phyloP scores from a whole-genome alignment of 1,284 basidiomycete species.

The Pterulicium gracile region DNA sequence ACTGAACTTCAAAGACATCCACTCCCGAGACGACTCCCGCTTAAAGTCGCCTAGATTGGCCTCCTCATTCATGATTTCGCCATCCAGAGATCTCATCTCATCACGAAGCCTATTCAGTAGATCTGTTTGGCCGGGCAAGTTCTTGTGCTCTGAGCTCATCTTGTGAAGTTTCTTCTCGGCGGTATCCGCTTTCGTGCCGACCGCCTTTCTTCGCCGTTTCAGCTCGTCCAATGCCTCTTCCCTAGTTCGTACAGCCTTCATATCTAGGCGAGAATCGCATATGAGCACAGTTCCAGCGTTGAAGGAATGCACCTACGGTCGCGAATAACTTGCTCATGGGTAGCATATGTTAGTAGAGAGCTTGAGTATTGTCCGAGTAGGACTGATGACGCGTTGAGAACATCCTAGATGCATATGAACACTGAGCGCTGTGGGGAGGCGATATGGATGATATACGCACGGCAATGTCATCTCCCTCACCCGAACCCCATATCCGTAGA shows the following conservation, averaged over 20 bases:
- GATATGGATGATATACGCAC: slow-evolving; percentile 28
- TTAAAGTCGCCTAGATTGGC: slow-evolving; percentile 81
- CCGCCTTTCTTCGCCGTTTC: slow-evolving; percentile 55
- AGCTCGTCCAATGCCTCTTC: slow-evolving; percentile 81
- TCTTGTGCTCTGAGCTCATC: slow-evolving; percentile 90
- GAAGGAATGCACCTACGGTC: slow-evolving; percentile 22
- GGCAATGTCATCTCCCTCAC: slow-evolving; percentile 82
- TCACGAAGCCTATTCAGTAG: slow-evolving; percentile 62
- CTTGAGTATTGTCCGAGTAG: slow-evolving; percentile 63
- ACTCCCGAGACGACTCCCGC: slow-evolving; percentile 55
- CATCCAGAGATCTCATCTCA: slow-evolving; percentile 73
- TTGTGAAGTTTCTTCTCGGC: slow-evolving; percentile 86
- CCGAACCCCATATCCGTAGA: slow-evolving; percentile 67
- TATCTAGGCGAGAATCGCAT: slow-evolving; percentile 20
- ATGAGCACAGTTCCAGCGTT: background rate
- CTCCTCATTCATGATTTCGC: slow-evolving; percentile 80
- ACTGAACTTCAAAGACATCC: slow-evolving; percentile 44
- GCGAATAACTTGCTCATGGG: slow-evolving; percentile 66
- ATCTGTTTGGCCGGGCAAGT: slow-evolving; percentile 68
- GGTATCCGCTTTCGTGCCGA: slow-evolving; percentile 69
- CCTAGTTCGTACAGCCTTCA: slow-evolving; percentile 72
- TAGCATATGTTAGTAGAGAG: slow-evolving; percentile 64
- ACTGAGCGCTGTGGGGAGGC: slow-evolving; percentile 8
- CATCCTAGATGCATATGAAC: slow-evolving; percentile 47
- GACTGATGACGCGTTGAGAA: slow-evolving; percentile 60